phyloP scores from a whole-genome alignment of 345 rosid species.

The Balakata baccata region DNA sequence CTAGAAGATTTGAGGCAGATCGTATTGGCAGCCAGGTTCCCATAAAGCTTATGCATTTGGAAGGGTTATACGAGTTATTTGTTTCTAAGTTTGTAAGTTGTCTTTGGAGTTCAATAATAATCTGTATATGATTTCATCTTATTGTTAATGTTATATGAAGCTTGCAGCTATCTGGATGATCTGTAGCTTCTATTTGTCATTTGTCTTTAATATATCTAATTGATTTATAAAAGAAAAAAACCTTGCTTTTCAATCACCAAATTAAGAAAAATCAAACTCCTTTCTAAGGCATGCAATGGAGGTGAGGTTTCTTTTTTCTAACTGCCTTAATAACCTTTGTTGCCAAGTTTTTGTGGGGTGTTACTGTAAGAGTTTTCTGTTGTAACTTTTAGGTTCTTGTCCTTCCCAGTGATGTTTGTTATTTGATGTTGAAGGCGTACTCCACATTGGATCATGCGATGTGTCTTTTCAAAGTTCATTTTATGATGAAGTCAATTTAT shows the following conservation, averaged over 20 bases:
- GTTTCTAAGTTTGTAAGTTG: constrained; percentile 91
- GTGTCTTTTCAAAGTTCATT: constrained; percentile 68
- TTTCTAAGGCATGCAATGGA: not conserved
- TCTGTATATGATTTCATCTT: not conserved
- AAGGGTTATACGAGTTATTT: constrained; percentile 88
- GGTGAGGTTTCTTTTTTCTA: not conserved
- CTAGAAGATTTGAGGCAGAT: constrained; percentile 93
- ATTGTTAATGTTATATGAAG: not conserved
- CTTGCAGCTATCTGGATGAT: not conserved
- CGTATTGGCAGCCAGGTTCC: constrained; percentile 93
- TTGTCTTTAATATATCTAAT: not conserved
- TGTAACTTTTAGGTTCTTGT: constrained; percentile 6
- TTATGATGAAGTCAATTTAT: constrained; percentile 84
- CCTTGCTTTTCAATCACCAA: not conserved
- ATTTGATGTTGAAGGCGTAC: constrained; percentile 62
- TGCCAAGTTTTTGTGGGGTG: not conserved
- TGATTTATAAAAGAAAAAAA: too few species aligned
- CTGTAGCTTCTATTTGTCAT: not conserved
- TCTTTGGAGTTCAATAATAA: constrained; percentile 3
- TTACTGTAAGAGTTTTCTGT: not conserved
- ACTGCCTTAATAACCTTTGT: constrained; percentile 9
- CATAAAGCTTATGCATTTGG: constrained; percentile 88
- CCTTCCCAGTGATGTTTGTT: constrained; percentile 9
- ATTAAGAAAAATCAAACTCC: not conserved
- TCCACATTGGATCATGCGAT: constrained; percentile 61